Percentiles rank a stretch among this genome's conserved stretches.
phyloP scores from a whole-genome alignment of 371 early-diverging fungal genomes.

The Synchytrium microbalum region DNA sequence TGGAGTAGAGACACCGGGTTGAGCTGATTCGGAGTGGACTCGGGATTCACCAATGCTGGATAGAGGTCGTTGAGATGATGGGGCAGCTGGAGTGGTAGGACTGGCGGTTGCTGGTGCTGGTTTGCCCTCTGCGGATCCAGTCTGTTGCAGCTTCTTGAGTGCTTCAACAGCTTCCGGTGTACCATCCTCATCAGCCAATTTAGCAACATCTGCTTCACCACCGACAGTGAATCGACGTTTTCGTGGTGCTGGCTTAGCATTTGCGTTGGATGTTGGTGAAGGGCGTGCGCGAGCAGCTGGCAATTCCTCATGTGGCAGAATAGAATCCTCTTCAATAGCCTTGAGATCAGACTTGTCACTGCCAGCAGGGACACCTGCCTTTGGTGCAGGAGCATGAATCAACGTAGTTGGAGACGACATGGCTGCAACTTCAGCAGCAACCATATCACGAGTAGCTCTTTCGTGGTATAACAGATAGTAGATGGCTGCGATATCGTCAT shows the following conservation, averaged over 20 bases:
- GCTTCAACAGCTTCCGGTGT: conserved; percentile 55
- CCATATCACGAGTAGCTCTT: conserved; percentile 28
- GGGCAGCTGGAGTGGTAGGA: not conserved
- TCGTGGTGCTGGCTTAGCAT: conserved; percentile 12
- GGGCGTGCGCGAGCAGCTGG: conserved; percentile 11
- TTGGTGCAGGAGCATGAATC: not conserved
- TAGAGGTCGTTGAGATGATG: not conserved
- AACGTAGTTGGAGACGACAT: not conserved
- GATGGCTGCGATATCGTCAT: conserved; percentile 45
- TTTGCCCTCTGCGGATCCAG: not conserved
- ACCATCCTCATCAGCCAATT: conserved; percentile 40
- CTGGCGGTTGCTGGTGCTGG: conserved; percentile 4
- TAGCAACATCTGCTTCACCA: conserved; percentile 32
- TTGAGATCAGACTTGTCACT: not conserved
- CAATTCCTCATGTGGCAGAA: conserved; percentile 31
- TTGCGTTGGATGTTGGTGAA: not conserved
- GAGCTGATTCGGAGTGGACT: not conserved
- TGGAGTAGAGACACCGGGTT: not conserved
- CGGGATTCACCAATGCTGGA: conserved; percentile 1
- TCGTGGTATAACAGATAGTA: conserved; percentile 51
- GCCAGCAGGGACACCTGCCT: not conserved
- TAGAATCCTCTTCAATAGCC: conserved; percentile 13
- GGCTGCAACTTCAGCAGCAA: conserved; percentile 15
- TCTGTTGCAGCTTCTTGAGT: conserved; percentile 44
- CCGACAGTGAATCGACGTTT: conserved; percentile 41